Evolutionary conservation across 1,284 basidiomycete species (phyloP).

Genomic region (Schizopora paradoxa): DNA sequence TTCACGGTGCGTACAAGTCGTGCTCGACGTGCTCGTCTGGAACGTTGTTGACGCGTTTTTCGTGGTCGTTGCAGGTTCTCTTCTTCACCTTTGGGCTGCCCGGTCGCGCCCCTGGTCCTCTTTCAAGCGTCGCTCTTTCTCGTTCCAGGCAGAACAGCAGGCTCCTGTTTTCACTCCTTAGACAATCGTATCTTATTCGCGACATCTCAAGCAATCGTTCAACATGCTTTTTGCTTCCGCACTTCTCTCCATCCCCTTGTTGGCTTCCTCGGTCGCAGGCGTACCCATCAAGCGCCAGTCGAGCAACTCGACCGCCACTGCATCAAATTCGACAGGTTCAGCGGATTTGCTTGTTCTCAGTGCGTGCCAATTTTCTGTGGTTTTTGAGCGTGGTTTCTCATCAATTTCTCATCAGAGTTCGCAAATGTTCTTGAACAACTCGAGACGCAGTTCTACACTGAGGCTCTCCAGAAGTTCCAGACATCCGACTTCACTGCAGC

Average conservation of each 20-base stretch:
- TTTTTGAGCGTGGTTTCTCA: slow-evolving; percentile 2
- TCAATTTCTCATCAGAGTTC: slow-evolving; percentile 46
- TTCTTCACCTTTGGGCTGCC: slow-evolving; percentile 55
- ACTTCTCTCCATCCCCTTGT: slow-evolving; percentile 41
- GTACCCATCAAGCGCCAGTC: slow-evolving; percentile 40
- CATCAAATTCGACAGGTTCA: slow-evolving; percentile 24
- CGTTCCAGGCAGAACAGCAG: slow-evolving; percentile 40
- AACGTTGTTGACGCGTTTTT: too few relatives aligned
- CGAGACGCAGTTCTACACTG: slow-evolving; percentile 64
- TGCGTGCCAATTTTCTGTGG: slow-evolving; percentile 33
- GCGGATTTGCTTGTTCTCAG: slow-evolving; percentile 56
- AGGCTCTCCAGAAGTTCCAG: slow-evolving; percentile 65
- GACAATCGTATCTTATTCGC: slow-evolving; percentile 26
- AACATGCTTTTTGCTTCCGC: slow-evolving; percentile 46
- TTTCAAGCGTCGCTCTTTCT: slow-evolving; percentile 34
- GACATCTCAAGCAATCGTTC: slow-evolving; percentile 22
- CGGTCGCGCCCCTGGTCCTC: slow-evolving; percentile 59
- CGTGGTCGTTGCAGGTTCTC: slow-evolving; percentile 15
- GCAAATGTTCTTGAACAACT: slow-evolving; percentile 70
- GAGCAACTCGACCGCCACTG: slow-evolving; percentile 25
- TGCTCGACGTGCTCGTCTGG: not conserved
- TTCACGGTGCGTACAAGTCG: slow-evolving; percentile 9
- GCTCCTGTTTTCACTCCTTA: slow-evolving; percentile 37
- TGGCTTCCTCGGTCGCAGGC: slow-evolving; percentile 38
- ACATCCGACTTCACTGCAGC: slow-evolving; percentile 60